These are phyloP conservation scores for Lentinula boryana DNA, from an alignment of 768 basidiomycete genomes.

Conservation along the genomic window DNA sequence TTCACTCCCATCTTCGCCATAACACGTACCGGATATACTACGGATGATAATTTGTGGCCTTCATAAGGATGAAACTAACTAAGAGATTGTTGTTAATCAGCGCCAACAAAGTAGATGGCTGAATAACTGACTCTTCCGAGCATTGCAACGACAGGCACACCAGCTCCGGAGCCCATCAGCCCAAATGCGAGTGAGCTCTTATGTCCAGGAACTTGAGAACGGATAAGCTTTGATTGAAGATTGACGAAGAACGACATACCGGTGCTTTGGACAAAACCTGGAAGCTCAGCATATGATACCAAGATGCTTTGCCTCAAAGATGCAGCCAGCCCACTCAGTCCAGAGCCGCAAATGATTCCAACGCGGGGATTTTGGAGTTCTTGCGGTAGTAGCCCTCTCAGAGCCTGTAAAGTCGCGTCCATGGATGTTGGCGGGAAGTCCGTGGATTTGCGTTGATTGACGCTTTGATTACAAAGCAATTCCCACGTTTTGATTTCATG, in stretches of 20 bases:
- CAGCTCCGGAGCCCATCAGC: conserved; percentile 51
- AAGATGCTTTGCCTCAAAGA: conserved; percentile 49
- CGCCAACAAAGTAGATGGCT: not conserved
- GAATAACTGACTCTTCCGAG: conserved; percentile 63
- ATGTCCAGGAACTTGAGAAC: conserved; percentile 65
- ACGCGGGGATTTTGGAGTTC: conserved; percentile 53
- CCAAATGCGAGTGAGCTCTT: conserved; percentile 80
- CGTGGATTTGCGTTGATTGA: too few species aligned
- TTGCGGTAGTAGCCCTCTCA: conserved; percentile 23
- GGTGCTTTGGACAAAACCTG: conserved; percentile 73
- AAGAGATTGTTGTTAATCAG: not conserved
- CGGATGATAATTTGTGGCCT: conserved; percentile 63
- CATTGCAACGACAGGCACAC: conserved; percentile 85
- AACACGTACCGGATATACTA: conserved; percentile 73
- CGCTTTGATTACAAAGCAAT: too few species aligned
- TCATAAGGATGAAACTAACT: conserved; percentile 81
- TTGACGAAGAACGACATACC: conserved; percentile 33
- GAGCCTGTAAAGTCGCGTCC: conserved; percentile 13
- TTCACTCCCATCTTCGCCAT: conserved; percentile 76
- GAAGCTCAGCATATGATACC: conserved; percentile 61
- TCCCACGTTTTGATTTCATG: too few species aligned
- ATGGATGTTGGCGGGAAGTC: not conserved
- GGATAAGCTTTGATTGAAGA: not conserved
- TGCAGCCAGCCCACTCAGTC: conserved; percentile 68
- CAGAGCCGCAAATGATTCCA: conserved; percentile 86